Evolutionary conservation across 2,329 filamentous ascomycete species (phyloP).

Genomic region (Graphilbum fragrans): DNA sequence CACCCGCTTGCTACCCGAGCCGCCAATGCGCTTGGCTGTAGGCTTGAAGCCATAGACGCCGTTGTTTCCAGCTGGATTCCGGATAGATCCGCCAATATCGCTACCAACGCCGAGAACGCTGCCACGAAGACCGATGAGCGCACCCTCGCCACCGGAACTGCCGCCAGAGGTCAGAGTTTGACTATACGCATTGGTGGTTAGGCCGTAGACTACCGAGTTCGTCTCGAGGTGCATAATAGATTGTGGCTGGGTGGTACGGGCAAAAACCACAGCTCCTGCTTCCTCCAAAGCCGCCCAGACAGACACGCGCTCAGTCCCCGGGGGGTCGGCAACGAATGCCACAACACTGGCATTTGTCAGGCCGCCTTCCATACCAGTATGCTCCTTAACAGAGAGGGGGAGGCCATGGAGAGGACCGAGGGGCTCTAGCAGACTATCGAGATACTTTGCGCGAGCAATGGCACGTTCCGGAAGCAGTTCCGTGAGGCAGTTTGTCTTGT

Average conservation of each 20-base stretch:
- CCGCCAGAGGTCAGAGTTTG: slow-evolving; percentile 20
- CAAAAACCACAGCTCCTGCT: slow-evolving; percentile 15
- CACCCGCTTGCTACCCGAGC: not conserved
- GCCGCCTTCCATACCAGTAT: slow-evolving; percentile 8
- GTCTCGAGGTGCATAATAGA: slow-evolving; percentile 16
- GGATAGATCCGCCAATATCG: slow-evolving; percentile 15
- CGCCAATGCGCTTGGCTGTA: not conserved
- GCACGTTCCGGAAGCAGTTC: slow-evolving; percentile 22
- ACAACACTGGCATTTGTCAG: slow-evolving; percentile 5
- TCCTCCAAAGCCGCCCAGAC: not conserved
- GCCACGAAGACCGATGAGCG: slow-evolving; percentile 19
- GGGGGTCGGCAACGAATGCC: slow-evolving; percentile 9
- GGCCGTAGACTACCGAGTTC: slow-evolving; percentile 21
- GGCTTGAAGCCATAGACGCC: slow-evolving; percentile 16
- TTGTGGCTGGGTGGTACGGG: slow-evolving; percentile 13
- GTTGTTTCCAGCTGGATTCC: slow-evolving; percentile 18
- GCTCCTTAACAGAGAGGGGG: slow-evolving; percentile 22
- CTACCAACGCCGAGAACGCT: slow-evolving; percentile 25
- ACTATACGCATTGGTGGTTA: slow-evolving; percentile 21
- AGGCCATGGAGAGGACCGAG: slow-evolving; percentile 26
- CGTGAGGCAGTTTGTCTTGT: slow-evolving; percentile 19
- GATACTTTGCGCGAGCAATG: slow-evolving; percentile 16
- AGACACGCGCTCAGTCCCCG: not conserved
- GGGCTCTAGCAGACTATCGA: slow-evolving; percentile 19
- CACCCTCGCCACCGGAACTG: slow-evolving; percentile 23